Evolutionary conservation across 148 eudicot species (phyloP).

Genomic region (Rhododendron mucronatum): DNA sequence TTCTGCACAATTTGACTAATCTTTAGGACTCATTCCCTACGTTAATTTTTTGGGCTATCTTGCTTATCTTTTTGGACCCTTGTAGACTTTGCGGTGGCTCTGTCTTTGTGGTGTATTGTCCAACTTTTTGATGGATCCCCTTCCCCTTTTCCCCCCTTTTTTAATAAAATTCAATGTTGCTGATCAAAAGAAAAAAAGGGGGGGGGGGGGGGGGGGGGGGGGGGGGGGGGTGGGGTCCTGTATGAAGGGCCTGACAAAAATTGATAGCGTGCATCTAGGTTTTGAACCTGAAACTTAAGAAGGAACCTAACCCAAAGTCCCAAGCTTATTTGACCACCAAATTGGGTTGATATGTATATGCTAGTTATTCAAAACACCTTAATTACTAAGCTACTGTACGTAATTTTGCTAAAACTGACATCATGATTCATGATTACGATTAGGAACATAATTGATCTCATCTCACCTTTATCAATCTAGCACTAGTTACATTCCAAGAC

Average conservation of each 20-base stretch:
- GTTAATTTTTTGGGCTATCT: too few species aligned
- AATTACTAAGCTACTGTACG: neutral
- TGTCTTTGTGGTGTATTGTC: too few species aligned
- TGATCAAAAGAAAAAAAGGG: too few species aligned
- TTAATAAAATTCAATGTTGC: too few species aligned
- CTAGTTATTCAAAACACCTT: neutral
- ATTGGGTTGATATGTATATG: neutral
- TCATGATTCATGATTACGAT: neutral
- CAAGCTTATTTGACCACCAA: neutral
- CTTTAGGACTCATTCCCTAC: neutral
- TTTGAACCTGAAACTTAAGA: neutral
- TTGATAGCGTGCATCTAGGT: too few species aligned
- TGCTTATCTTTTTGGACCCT: too few species aligned
- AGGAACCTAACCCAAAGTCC: neutral
- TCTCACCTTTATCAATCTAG: neutral
- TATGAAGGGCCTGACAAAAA: neutral
- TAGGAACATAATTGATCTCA: too few species aligned
- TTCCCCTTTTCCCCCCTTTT: too few species aligned
- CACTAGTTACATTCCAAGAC: neutral
- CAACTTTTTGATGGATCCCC: too few species aligned
- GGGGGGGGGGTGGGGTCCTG: too few species aligned
- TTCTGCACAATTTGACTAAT: neutral
- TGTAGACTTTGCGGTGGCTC: too few species aligned
- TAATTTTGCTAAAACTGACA: neutral
- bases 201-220: too few species aligned